Evolutionary conservation across 257 asterid genomes (phyloP).

Genomic region (Nicotiana otophora): DNA sequence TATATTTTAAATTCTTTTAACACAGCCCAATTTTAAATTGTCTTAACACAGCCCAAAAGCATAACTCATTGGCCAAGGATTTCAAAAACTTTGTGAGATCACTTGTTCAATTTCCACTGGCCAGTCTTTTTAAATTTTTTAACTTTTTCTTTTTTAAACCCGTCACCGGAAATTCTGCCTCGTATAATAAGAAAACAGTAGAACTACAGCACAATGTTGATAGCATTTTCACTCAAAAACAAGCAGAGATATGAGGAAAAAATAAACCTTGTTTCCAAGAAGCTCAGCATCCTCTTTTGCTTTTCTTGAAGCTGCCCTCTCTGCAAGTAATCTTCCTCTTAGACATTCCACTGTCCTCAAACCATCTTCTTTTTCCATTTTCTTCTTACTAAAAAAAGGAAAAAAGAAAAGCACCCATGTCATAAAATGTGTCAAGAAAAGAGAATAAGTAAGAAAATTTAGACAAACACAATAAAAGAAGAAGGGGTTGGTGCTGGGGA

Average conservation of each 20-base stretch:
- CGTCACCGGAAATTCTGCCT: too few species aligned
- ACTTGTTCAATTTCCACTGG: too few species aligned
- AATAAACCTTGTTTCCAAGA: conserved; percentile 50
- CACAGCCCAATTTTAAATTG: too few species aligned
- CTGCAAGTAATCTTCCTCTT: conserved; percentile 87
- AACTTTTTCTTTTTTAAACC: too few species aligned
- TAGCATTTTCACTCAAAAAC: background rate
- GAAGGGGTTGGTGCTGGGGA: background rate
- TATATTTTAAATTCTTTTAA: too few species aligned
- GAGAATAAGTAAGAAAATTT: background rate
- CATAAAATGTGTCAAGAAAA: background rate
- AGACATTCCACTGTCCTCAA: conserved; percentile 69
- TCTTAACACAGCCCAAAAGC: too few species aligned
- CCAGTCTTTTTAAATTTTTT: too few species aligned
- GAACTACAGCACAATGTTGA: background rate
- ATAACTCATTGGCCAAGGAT: too few species aligned
- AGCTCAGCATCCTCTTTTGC: conserved; percentile 51
- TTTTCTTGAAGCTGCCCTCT: conserved; percentile 67
- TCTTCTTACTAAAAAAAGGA: conserved; percentile 9
- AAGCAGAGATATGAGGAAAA: background rate
- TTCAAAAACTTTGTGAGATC: too few species aligned
- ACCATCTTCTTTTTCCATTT: conserved; percentile 48
- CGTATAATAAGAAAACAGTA: background rate
- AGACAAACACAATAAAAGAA: background rate
- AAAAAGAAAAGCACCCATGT: background rate